Evolutionary conservation across 2,329 filamentous ascomycete species (phyloP).

Genomic region (Fusarium sp.): DNA sequence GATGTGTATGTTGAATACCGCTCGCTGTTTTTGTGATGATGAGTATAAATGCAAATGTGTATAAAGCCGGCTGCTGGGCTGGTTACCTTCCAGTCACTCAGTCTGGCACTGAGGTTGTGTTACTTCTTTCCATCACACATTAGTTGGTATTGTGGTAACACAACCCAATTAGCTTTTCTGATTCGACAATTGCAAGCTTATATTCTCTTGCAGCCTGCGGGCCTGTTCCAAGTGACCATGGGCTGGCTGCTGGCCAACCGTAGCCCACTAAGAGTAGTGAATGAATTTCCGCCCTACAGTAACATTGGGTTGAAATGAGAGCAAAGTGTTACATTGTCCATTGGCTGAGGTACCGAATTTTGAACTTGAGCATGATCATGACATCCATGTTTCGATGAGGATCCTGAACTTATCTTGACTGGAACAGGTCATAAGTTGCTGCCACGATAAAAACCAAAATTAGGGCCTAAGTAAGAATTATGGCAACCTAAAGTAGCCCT

Average conservation of each 20-base stretch:
- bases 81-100: neutral
- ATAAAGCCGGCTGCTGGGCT: neutral
- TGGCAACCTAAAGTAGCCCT: neutral
- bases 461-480: neutral
- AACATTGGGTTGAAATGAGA: neutral
- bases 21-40: neutral
- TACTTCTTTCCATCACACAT: neutral
- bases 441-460: neutral
- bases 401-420: neutral
- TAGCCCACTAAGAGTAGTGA: neutral
- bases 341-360: neutral
- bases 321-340: neutral
- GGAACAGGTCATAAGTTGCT: no score
- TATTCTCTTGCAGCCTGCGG: constrained; percentile 15
- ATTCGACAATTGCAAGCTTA: constrained; percentile 14
- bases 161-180: constrained; percentile 4
- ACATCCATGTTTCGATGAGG: neutral
- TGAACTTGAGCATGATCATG: neutral
- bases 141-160: constrained; percentile 10
- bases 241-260: neutral
- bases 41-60: neutral
- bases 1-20: neutral
- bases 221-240: neutral
- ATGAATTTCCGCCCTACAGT: neutral
- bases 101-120: neutral